These are phyloP conservation scores for Karstenula rhodostoma DNA, from an alignment of 2,329 filamentous ascomycete species.

Conservation along the genomic window DNA sequence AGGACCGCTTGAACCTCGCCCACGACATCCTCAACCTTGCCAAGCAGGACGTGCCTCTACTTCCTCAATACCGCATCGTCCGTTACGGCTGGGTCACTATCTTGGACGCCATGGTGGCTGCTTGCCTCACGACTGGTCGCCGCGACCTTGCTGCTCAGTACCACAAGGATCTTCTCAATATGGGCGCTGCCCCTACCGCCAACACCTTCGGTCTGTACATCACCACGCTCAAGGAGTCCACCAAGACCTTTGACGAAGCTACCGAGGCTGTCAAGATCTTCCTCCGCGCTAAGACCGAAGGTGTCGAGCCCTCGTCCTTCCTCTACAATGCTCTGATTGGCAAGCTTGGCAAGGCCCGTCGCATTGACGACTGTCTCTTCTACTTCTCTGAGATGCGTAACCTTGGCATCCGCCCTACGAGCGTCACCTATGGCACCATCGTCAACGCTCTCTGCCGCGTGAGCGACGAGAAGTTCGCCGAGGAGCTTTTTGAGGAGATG, in stretches of 20 bases:
- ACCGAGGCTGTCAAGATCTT: conserved; percentile 98
- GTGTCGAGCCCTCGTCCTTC: conserved; percentile 95
- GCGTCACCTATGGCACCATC: conserved; percentile 96
- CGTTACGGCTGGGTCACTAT: conserved; percentile 97
- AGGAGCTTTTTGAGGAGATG: conserved; percentile 99
- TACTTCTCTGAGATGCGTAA: conserved; percentile 98
- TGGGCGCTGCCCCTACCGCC: conserved; percentile 90
- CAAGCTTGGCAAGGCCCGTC: conserved; percentile 96
- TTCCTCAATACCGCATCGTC: conserved; percentile 84
- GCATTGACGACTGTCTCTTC: conserved; percentile 96
- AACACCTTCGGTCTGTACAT: conserved; percentile 99
- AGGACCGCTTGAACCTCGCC: conserved; percentile 80
- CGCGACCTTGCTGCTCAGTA: conserved; percentile 83
- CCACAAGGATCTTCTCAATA: conserved; percentile 89
- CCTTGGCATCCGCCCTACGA: conserved; percentile 91
- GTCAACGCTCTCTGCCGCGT: conserved; percentile 98
- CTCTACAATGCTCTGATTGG: conserved; percentile 98
- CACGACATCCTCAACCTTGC: conserved; percentile 91
- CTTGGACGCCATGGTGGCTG: conserved; percentile 94
- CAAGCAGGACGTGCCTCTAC: conserved; percentile 83
- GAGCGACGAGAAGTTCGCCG: conserved; percentile 96
- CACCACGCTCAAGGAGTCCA: conserved; percentile 96
- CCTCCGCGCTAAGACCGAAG: conserved; percentile 89
- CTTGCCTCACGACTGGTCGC: conserved; percentile 83
- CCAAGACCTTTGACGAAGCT: conserved; percentile 97